Evolutionary conservation across 257 asterid species (phyloP), one percentile per base, ranked within the genome.

Genomic region (Asclepias syriaca): DNA sequence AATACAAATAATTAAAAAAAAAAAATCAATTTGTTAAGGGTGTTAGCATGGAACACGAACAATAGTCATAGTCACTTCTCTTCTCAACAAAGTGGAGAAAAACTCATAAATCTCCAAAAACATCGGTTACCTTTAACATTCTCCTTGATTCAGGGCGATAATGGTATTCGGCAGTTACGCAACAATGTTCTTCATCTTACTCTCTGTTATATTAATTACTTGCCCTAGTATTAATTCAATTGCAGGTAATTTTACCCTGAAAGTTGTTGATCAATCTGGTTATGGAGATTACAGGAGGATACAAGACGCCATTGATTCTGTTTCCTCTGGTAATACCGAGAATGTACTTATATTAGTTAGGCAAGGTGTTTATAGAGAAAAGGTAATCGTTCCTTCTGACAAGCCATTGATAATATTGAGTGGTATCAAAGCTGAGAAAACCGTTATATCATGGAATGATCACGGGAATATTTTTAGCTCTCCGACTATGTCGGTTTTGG

Each of bases 371-470:
- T 84, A 84, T 74, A 6, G 40, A 46, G 89, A 85, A 66, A 80
- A 78, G 48, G 51, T 82, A 39, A 63, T 78, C 57, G 85, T 85
- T 45, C 87, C 87, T 9, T 69, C 48, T 13, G 77, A 85, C 72
- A 85, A 85, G 75, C 87, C 87, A 32, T 82, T 74, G 71, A 76
- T 85, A 32, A 80, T 85, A 22, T 45, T 85, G 10, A 80, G 81
- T 72, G 89, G 85, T 40, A 69, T 66, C 48, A 55, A 78, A 40
- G 69, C 70, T n/a, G 48, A 58, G 2, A 56, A 37, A 21, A 83
- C 83, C 22, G 34, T 82, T 7, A 68, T 82, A 21, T 74, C 77
- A 4, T 81, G 82, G 78, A 66, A 68, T 63, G 78, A 65, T 66
- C 72, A 75, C 50, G 83, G 87, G 21, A 85, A 68, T 2, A 80